These are phyloP conservation scores for Choiromyces venosus DNA, from an alignment of 495 filamentous ascomycete species.

Conservation along the genomic window DNA sequence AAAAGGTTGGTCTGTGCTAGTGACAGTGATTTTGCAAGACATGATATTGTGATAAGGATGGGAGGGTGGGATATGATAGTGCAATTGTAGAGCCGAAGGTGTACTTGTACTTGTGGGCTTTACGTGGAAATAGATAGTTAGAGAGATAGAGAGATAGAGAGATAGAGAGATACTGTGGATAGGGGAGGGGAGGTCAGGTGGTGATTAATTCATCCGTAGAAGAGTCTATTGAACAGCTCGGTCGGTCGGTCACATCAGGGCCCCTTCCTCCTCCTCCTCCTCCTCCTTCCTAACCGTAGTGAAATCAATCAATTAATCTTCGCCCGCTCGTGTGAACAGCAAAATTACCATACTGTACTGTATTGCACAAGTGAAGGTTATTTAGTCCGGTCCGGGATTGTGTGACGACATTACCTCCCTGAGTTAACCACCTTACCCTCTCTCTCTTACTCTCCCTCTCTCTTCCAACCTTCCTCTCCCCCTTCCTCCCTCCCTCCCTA, in stretches of 20 bases:
- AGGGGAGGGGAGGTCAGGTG: no score
- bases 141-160: no score
- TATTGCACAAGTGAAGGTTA: conserved; percentile 23
- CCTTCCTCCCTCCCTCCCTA: conserved; percentile 14
- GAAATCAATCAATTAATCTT: conserved; percentile 3
- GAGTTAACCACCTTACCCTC: conserved; percentile 6
- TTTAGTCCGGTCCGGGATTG: conserved; percentile 13
- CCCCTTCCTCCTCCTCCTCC: neutral
- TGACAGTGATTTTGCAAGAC: conserved; percentile 1
- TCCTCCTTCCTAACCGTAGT: neutral
- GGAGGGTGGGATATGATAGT: neutral
- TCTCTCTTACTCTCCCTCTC: no score
- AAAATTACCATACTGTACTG: neutral
- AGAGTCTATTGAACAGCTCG: no score
- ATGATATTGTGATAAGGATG: neutral
- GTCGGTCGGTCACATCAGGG: no score
- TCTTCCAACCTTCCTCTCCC: conserved; percentile 3
- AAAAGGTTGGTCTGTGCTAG: neutral
- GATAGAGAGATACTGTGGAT: no score
- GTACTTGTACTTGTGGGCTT: no score
- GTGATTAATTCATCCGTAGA: no score
- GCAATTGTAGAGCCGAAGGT: no score
- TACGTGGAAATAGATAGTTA: no score
- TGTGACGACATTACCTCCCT: conserved; percentile 36
- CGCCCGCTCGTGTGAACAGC: neutral